These are phyloP conservation scores for Debaryomyces sp. DNA, from an alignment of 1,139 yeast species.

Conservation along the genomic window DNA sequence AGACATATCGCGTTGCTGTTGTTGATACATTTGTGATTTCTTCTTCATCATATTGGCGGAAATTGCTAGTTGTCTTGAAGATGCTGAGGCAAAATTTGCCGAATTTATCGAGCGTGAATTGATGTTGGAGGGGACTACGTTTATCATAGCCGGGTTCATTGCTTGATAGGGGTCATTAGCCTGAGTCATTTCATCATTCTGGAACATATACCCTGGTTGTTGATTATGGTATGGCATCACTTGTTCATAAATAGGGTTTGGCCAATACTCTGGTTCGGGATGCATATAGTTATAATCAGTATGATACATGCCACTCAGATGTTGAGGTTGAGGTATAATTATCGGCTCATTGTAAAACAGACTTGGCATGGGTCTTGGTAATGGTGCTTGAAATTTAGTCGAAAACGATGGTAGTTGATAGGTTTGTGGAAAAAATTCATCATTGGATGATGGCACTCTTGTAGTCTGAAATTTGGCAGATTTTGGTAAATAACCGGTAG, in stretches of 20 bases:
- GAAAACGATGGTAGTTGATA: slow-evolving; percentile 14
- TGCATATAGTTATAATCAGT: slow-evolving; percentile 14
- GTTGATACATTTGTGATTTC: slow-evolving; percentile 24
- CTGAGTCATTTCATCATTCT: slow-evolving; percentile 19
- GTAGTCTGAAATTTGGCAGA: slow-evolving; percentile 16
- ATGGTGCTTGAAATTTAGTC: slow-evolving; percentile 11
- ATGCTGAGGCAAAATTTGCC: slow-evolving; percentile 12
- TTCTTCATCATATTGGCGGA: slow-evolving; percentile 31
- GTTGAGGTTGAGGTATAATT: neutral
- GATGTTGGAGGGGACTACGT: slow-evolving; percentile 8
- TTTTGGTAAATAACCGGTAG: slow-evolving; percentile 18
- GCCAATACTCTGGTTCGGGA: slow-evolving; percentile 27
- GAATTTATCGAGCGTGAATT: slow-evolving; percentile 8
- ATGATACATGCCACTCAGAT: slow-evolving; percentile 2
- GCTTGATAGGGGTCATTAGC: slow-evolving; percentile 16
- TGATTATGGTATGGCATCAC: slow-evolving; percentile 11
- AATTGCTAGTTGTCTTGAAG: slow-evolving; percentile 26
- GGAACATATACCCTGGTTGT: slow-evolving; percentile 10
- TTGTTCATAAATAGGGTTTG: slow-evolving; percentile 7
- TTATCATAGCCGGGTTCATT: slow-evolving; percentile 17
- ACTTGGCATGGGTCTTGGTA: slow-evolving; percentile 2
- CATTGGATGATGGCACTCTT: slow-evolving; percentile 16
- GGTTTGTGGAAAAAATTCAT: slow-evolving; percentile 23
- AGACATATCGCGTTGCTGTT: slow-evolving; percentile 12
- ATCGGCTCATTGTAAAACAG: slow-evolving; percentile 9